Evolutionary conservation across 163 green algal genomes (phyloP).

Genomic region (Coccomyxa subellipsoidea): DNA sequence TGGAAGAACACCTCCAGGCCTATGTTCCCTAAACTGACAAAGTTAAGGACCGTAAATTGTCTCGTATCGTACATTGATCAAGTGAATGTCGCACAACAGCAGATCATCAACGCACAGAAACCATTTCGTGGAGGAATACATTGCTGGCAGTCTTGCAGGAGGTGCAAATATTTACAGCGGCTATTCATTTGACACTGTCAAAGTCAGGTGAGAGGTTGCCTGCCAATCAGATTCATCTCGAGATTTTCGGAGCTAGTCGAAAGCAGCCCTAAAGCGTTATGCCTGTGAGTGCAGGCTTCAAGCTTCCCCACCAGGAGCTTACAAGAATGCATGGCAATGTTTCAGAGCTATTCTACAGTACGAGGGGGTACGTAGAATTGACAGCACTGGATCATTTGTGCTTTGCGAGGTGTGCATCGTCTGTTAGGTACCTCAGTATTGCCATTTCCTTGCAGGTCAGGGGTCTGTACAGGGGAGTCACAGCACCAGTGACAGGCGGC

Average conservation of each 20-base stretch:
- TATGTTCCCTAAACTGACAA: no score
- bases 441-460: constrained; percentile 32
- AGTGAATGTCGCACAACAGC: not conserved
- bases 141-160: not conserved
- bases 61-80: no score
- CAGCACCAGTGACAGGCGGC: constrained; percentile 76
- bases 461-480: constrained; percentile 76
- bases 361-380: constrained; percentile 59
- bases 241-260: not conserved
- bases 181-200: constrained; percentile 75
- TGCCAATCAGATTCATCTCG: not conserved
- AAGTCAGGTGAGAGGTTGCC: constrained; percentile 52
- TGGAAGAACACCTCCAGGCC: no score
- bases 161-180: constrained; percentile 5
- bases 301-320: constrained; percentile 37
- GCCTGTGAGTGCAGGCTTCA: constrained; percentile 50
- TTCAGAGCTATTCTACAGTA: constrained; percentile 47
- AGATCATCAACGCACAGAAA: constrained; percentile 1
- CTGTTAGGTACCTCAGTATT: not conserved
- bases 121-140: not conserved
- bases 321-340: constrained; percentile 49
- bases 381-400: not conserved
- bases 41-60: no score
- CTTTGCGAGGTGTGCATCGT: not conserved
- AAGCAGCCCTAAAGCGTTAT: not conserved